A percentile compares a stretch with the other conserved stretches of the same genome.
These are phyloP conservation scores for Eucommia ulmoides DNA, from an alignment of 257 asterid species.

Conservation along the genomic window DNA sequence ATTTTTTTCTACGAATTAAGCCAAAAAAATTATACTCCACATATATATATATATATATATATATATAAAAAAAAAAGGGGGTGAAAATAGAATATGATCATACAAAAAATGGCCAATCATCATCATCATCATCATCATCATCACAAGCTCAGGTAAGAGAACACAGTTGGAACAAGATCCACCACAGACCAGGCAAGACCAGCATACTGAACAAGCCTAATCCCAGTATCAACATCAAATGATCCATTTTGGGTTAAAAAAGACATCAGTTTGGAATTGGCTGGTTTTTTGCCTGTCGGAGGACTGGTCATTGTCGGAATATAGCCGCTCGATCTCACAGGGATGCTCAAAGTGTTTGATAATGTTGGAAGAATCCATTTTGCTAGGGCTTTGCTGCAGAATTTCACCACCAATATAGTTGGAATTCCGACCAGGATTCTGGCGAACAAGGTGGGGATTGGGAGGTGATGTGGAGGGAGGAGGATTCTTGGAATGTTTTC, in stretches of 20 bases:
- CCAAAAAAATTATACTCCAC: no score
- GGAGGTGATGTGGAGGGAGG: conserved; percentile 52
- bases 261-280: conserved; percentile 33
- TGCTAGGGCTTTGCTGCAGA: conserved; percentile 82
- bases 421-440: conserved; percentile 81
- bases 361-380: conserved; percentile 86
- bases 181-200: conserved; percentile 97
- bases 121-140: no score
- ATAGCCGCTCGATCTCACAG: conserved; percentile 68
- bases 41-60: no score
- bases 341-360: conserved; percentile 76
- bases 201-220: conserved; percentile 86
- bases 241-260: conserved; percentile 49
- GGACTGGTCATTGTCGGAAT: conserved; percentile 42
- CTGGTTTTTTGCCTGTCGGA: conserved; percentile 33
- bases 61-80: no score
- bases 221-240: conserved; percentile 90
- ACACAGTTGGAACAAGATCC: conserved; percentile 84
- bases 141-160: conserved; percentile 57
- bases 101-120: no score
- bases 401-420: conserved; percentile 74
- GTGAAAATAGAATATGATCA: no score
- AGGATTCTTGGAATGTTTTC: conserved; percentile 60
- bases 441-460: conserved; percentile 39
- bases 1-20: no score